Evolutionary conservation across 139 green algal genomes (phyloP), one percentile per base, ranked within the genome.

Genomic region (Parachlorella kessleri): DNA sequence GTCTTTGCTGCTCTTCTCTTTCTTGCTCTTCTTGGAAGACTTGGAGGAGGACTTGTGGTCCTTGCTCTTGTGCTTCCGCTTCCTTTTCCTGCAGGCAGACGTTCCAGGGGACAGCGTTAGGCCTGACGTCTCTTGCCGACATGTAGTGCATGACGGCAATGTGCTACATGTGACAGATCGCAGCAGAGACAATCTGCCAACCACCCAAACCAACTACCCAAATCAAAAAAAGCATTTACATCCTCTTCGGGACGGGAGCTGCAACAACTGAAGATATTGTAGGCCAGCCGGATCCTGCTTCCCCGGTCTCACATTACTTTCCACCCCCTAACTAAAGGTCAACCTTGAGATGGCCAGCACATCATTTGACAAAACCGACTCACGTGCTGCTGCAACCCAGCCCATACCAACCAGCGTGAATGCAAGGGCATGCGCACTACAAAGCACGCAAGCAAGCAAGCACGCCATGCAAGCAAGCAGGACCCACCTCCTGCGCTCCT

Each of bases 61-160:
- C 64, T 73, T 83, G 53, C 55, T 59, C 59, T 77, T 77, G 41
- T 78, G 33, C 77, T 74, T 53, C 23, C 66, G 64, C 41, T 81
- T 81, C 69, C 84, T 77, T 14, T 90, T 69, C 74, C 88, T 89
- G 3, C 76, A 69, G 24, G 23, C 30, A 23, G 21, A 70, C 38
- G 26, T 18, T 69, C 23, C 4, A 53, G n/a, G n/a, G 14, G 14
- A 26, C 35, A 28, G 32, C 55, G 72, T 30, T 38, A 71, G 5
- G 64, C 41, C 28, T 73, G 48, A 26, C 54, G 48, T 8, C 6
- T 14, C 10, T 39, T 53, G 26, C 69, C 66, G 1, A 48, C 69
- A 5, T 41, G 33, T 24, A 32, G 10, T 37, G 39, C 21, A 73
- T 55, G 30, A 10, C 23, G 23, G 14, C 68, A 5, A n/a, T 73